Base-by-base conservation (phyloP, 2,329 filamentous ascomycete species). In the Penicillium janthinellum region DNA sequence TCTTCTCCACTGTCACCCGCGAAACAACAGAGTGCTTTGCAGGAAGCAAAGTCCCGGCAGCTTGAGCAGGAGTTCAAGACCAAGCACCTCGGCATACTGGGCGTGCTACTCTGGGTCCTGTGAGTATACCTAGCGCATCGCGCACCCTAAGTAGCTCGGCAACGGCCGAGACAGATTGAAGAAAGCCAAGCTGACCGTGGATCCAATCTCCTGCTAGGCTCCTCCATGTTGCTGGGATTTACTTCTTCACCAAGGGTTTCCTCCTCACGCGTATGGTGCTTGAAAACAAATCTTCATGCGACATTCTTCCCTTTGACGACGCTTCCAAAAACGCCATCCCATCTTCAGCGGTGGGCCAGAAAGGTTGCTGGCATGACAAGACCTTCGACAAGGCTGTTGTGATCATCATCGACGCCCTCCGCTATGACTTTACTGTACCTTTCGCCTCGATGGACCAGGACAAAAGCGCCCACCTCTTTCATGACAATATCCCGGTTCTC, bases 351-450 rank as follows among this genome's bases (percentile, higher is more conserved):
- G 61, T 70, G 75, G 65, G 76, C 22, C 75, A 85, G 22, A 81
- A 83, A 58, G 95, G 95, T 65, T 99, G 95, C 83, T 99, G 95
- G 95, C 92, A 98, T 74, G 91, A 92, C 37, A 96, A 92, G 79
- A 91, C 88, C 1, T 99, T 98, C 73, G 86, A 96, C 63, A 95
- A 93, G 73, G 93, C 94, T 11, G 88, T 99, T 49, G 85, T 99
- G 25, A 85, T 99, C 57, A 81, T 99, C 53, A 90, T 99, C 59
- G 95, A 99, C 76, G 95, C 95, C 55, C 83, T 99, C 59, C 89
- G 95, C 61, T 99, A 99, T 78, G 95, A 99, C 76, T 99, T 99
- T 70, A 96, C 94, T 0, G 86, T 98, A 11, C 95, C 95, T 0
- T 88, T 90, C 61, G 76, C 82, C 67, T 71, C 79, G 50, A 80